Conservation (phyloP, 805 yeast genomes). For the Saccharomycopsis javanensis region DNA sequence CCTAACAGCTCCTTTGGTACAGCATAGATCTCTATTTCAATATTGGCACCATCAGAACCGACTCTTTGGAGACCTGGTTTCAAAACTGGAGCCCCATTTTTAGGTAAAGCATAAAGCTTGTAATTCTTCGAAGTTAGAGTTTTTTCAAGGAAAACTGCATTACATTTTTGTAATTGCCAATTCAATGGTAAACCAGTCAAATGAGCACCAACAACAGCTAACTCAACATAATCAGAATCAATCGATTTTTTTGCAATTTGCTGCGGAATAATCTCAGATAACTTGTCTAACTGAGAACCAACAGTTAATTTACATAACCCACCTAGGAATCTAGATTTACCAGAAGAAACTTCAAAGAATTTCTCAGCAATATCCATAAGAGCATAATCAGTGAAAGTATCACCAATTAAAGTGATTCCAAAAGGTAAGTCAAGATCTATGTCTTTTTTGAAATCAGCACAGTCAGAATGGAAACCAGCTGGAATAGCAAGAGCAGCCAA, state of each 20-base stretch:
- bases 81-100: conserved; percentile 49
- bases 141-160: conserved; percentile 57
- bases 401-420: conserved; percentile 80
- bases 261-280: conserved; percentile 37
- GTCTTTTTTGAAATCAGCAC: conserved; percentile 42
- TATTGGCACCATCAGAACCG: conserved; percentile 31
- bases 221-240: conserved; percentile 36
- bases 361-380: conserved; percentile 72
- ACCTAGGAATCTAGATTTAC: conserved; percentile 10
- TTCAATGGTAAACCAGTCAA: conserved; percentile 79
- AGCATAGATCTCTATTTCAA: conserved; percentile 74
- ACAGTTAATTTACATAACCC: conserved; percentile 19
- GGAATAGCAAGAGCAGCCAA: conserved; percentile 88
- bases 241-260: conserved; percentile 26
- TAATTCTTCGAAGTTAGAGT: conserved; percentile 67
- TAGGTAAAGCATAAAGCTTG: conserved; percentile 73
- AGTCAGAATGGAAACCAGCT: conserved; percentile 49
- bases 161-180: conserved; percentile 85
- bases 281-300: conserved; percentile 34
- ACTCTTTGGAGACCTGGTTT: conserved; percentile 88
- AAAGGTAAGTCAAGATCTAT: conserved; percentile 55
- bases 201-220: conserved; percentile 97
- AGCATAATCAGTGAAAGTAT: conserved; percentile 81
- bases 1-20: conserved; percentile 76
- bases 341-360: conserved; percentile 39